Conservation (phyloP, 1,284 basidiomycete genomes). For the Grifola frondosa region DNA sequence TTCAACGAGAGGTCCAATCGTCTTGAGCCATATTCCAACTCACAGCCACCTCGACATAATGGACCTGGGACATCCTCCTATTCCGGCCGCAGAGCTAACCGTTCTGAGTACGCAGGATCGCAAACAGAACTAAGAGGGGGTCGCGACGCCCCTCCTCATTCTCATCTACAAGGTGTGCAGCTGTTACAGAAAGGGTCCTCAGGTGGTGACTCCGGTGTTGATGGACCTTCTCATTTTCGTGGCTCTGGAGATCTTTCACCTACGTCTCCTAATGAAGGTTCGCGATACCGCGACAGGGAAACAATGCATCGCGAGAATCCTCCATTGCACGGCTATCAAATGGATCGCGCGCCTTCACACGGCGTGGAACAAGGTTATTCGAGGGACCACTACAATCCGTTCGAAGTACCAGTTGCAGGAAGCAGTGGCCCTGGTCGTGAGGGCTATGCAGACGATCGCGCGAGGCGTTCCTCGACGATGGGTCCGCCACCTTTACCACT, state of each 20-base stretch:
- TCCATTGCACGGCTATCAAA: slow-evolving; percentile 10
- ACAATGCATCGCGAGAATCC: slow-evolving; percentile 12
- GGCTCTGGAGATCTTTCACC: slow-evolving; percentile 22
- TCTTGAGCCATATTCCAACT: slow-evolving; percentile 69
- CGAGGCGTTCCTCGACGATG: slow-evolving; percentile 20
- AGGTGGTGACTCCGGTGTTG: slow-evolving; percentile 8
- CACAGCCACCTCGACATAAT: slow-evolving; percentile 35
- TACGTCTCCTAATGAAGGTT: slow-evolving; percentile 13
- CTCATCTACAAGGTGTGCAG: slow-evolving; percentile 41
- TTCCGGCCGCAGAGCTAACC: slow-evolving; percentile 41
- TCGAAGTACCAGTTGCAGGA: slow-evolving; percentile 7
- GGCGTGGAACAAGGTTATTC: slow-evolving; percentile 12
- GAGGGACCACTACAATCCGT: slow-evolving; percentile 18
- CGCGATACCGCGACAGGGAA: slow-evolving; percentile 26
- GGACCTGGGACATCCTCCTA: slow-evolving; percentile 34
- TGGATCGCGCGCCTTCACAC: slow-evolving; percentile 7
- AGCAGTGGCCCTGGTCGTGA: slow-evolving; percentile 4
- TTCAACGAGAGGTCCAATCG: slow-evolving; percentile 90
- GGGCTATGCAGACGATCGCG: slow-evolving; percentile 17
- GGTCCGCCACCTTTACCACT: slow-evolving; percentile 18
- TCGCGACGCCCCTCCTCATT: slow-evolving; percentile 48
- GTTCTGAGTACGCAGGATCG: slow-evolving; percentile 42
- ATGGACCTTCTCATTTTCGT: slow-evolving; percentile 17
- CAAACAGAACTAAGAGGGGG: slow-evolving; percentile 44
- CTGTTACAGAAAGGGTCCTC: slow-evolving; percentile 47